Conservation (phyloP, 345 rosid species). For the Excoecaria cochinchinensis region DNA sequence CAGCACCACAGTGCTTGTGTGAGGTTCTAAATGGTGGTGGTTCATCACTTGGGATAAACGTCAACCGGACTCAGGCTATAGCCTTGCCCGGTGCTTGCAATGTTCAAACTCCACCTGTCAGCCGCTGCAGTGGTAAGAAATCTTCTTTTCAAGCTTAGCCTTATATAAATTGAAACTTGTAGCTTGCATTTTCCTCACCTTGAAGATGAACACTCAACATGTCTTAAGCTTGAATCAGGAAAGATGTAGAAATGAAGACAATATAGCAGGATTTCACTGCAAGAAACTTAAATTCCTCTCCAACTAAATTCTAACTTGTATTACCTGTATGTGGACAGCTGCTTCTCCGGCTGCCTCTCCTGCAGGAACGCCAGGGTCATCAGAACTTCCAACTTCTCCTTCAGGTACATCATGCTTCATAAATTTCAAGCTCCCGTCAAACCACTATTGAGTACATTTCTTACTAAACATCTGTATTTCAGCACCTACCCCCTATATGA, state of each 20-base stretch:
- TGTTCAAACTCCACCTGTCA: slow-evolving; percentile 70
- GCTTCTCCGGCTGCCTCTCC: slow-evolving; percentile 54
- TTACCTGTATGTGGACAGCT: slow-evolving; percentile 19
- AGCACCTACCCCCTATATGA: not conserved
- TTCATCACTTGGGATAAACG: slow-evolving; percentile 58
- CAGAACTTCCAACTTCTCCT: slow-evolving; percentile 45
- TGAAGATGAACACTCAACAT: not conserved
- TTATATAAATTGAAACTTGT: not conserved
- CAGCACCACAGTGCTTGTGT: slow-evolving; percentile 79
- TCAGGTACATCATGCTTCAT: slow-evolving; percentile 46
- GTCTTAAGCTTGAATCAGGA: too few species aligned
- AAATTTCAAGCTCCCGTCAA: not conserved
- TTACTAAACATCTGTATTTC: too few species aligned
- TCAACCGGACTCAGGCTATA: slow-evolving; percentile 58
- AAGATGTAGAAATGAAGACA: not conserved
- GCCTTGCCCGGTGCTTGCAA: slow-evolving; percentile 75
- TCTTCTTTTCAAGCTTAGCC: not conserved
- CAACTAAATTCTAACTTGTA: slow-evolving; percentile 7
- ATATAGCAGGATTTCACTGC: not conserved
- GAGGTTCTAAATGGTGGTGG: slow-evolving; percentile 55
- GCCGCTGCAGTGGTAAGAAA: slow-evolving; percentile 60
- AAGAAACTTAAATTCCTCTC: not conserved
- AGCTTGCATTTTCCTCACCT: not conserved
- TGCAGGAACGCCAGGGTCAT: slow-evolving; percentile 54
- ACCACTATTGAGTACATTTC: not conserved